Percentiles rank a stretch among this genome's conserved stretches.
Conservation (phyloP, 2,329 filamentous ascomycete species). For the Penicillium sp. region DNA sequence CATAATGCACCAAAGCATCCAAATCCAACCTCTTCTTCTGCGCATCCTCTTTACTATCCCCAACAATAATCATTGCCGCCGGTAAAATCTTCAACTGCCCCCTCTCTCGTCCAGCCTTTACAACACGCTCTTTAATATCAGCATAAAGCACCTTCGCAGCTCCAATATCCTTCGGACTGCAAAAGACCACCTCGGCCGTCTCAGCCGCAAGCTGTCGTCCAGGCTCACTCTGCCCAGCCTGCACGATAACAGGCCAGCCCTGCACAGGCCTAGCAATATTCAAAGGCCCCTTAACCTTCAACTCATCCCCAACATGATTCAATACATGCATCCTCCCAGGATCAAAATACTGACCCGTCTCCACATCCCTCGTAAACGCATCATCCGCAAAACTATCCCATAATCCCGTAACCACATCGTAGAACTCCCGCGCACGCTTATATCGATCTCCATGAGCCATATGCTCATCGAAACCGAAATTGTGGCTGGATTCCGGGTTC, state of each 20-base stretch:
- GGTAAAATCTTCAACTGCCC: constrained; percentile 55
- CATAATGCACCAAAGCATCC: constrained; percentile 56
- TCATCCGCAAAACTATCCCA: constrained; percentile 60
- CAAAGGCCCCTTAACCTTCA: constrained; percentile 51
- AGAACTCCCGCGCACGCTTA: constrained; percentile 54
- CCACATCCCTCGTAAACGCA: constrained; percentile 52
- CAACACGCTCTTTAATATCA: constrained; percentile 53
- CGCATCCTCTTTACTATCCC: constrained; percentile 52
- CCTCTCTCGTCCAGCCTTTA: constrained; percentile 46
- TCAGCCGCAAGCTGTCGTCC: constrained; percentile 54
- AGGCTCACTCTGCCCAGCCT: constrained; percentile 56
- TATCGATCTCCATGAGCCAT: constrained; percentile 53
- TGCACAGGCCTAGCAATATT: constrained; percentile 57
- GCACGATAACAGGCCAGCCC: constrained; percentile 58
- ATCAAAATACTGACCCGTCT: constrained; percentile 52
- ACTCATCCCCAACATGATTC: constrained; percentile 51
- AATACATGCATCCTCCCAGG: constrained; percentile 55
- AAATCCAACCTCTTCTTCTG: constrained; percentile 50
- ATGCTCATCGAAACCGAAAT: constrained; percentile 54
- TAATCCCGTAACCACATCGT: constrained; percentile 54
- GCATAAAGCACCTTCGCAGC: constrained; percentile 51
- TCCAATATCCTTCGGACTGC: constrained; percentile 49
- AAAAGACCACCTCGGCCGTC: constrained; percentile 57
- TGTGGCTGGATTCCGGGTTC: constrained; percentile 55
- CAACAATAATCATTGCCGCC: constrained; percentile 53